Percentiles rank a stretch among this genome's conserved stretches.
Evolutionary conservation across 352 stramenopile species (phyloP).

Genomic region (Plasmopara muralis): DNA sequence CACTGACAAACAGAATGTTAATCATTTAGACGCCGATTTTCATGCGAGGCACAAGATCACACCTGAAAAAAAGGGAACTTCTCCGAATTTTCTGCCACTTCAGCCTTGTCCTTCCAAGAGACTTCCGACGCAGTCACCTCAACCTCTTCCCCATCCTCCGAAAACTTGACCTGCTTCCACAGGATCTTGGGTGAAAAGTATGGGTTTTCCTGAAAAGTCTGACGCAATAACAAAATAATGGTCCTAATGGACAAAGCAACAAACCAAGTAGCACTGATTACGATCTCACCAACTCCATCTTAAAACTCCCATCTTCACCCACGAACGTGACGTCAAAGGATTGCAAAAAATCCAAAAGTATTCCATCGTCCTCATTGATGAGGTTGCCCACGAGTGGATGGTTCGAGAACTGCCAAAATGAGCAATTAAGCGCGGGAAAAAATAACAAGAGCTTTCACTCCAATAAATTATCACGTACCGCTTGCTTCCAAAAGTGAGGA

Average conservation of each 20-base stretch:
- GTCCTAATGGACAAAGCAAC: too few species aligned
- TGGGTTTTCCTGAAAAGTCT: constrained; percentile 68
- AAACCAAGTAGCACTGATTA: neutral
- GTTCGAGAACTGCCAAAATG: constrained; percentile 45
- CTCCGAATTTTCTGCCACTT: constrained; percentile 44
- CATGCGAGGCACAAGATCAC: neutral
- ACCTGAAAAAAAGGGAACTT: constrained; percentile 54
- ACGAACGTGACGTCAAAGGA: constrained; percentile 57
- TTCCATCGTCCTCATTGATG: constrained; percentile 44
- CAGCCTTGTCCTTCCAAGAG: constrained; percentile 52
- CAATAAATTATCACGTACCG: constrained; percentile 26
- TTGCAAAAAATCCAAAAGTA: constrained; percentile 45
- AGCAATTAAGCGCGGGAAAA: neutral
- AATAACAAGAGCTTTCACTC: neutral
- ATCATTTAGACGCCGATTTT: neutral
- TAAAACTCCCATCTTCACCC: constrained; percentile 62
- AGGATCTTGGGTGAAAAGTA: constrained; percentile 45
- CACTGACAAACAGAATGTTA: constrained; percentile 25
- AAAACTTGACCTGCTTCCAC: constrained; percentile 70
- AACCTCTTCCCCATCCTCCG: constrained; percentile 56
- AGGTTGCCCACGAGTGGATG: constrained; percentile 50
- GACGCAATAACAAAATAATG: constrained; percentile 4
- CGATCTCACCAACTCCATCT: constrained; percentile 51
- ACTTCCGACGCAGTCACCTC: constrained; percentile 47
- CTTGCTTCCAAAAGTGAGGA: constrained; percentile 71